A percentile compares a stretch with the other conserved stretches of the same genome.
phyloP scores from a whole-genome alignment of 1,284 basidiomycete genomes.

The Tilletia indica region DNA sequence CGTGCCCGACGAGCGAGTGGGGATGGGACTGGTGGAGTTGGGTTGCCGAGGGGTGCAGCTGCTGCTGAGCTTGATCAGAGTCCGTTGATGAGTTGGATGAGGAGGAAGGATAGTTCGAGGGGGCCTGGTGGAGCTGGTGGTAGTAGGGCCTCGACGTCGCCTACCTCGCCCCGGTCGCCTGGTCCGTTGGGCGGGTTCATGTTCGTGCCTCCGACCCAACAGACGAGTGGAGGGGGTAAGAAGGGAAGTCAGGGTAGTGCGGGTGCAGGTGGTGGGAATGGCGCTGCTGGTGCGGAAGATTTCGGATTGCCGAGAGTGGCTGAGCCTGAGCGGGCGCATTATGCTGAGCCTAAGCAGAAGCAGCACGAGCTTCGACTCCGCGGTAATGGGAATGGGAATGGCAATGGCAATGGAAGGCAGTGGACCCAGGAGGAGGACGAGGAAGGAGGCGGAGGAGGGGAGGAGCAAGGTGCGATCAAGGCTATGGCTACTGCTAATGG shows the following conservation, averaged over 20 bases:
- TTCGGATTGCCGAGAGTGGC: not conserved
- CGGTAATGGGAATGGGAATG: not conserved
- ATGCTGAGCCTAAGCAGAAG: slow-evolving; percentile 1
- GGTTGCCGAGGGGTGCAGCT: not conserved
- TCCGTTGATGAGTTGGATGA: slow-evolving; percentile 15
- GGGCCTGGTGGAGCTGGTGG: not conserved
- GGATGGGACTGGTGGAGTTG: slow-evolving; percentile 7
- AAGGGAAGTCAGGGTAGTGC: no score
- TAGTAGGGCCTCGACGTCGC: not conserved
- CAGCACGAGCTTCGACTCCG: not conserved
- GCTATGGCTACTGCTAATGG: not conserved
- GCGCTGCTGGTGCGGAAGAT: not conserved
- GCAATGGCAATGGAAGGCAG: not conserved
- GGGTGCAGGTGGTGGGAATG: not conserved
- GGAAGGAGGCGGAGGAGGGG: slow-evolving; percentile 27
- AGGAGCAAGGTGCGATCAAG: slow-evolving; percentile 21
- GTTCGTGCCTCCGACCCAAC: no score
- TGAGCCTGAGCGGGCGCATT: slow-evolving; percentile 1
- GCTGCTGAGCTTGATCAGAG: slow-evolving; percentile 12
- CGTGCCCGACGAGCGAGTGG: slow-evolving; percentile 11
- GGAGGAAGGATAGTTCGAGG: not conserved
- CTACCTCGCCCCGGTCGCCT: no score
- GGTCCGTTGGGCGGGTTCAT: no score
- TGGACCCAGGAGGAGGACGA: slow-evolving; percentile 27
- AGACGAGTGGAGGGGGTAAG: no score